phyloP scores from a whole-genome alignment of 495 filamentous ascomycete species.

The Aspergillus olivimuriae region DNA sequence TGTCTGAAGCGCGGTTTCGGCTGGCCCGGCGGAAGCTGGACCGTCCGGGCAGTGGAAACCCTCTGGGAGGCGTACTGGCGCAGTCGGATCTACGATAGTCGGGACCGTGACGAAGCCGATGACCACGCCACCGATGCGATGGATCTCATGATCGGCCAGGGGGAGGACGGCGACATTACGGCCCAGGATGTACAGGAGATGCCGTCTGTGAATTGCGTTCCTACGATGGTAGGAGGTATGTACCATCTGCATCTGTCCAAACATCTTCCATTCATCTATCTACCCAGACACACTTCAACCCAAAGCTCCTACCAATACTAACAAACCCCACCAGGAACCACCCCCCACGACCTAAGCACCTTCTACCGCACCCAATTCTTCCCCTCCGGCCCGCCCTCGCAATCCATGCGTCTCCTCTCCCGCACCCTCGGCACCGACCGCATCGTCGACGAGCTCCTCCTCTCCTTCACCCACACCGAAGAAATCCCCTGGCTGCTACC shows the following conservation, averaged over 20 bases:
- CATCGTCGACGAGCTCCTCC: constrained; percentile 51
- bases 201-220: constrained; percentile 21
- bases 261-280: background rate
- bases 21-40: constrained; percentile 25
- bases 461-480: constrained; percentile 62
- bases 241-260: background rate
- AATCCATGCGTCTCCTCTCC: constrained; percentile 61
- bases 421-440: constrained; percentile 57
- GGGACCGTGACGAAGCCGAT: constrained; percentile 11
- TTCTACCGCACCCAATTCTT: constrained; percentile 74
- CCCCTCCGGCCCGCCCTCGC: constrained; percentile 57
- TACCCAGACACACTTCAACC: background rate
- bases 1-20: constrained; percentile 50
- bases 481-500: constrained; percentile 76
- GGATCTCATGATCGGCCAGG: background rate
- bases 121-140: constrained; percentile 1
- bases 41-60: constrained; percentile 51
- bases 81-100: constrained; percentile 3
- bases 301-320: background rate
- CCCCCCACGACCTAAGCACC: constrained; percentile 31
- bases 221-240: constrained; percentile 40
- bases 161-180: no score
- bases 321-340: constrained; percentile 13
- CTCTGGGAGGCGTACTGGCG: constrained; percentile 52
- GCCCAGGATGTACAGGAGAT: constrained; percentile 5